A percentile compares a stretch with the other conserved stretches of the same genome.
phyloP scores from a whole-genome alignment of 306 rosid species.

The Quercus engelmannii region DNA sequence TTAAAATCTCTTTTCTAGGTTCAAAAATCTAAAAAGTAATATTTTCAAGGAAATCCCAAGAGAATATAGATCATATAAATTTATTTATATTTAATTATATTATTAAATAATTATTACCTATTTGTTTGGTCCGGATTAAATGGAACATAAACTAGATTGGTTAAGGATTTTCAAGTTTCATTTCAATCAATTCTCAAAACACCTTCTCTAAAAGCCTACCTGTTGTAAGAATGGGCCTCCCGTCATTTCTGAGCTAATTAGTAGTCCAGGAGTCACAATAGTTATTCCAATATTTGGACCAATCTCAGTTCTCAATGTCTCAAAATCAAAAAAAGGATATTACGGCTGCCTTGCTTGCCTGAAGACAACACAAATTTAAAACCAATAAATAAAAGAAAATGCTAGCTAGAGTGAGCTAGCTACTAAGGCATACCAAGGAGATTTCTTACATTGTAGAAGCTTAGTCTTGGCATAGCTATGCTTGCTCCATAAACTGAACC shows the following conservation, averaged over 20 bases:
- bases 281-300: slow-evolving; percentile 21
- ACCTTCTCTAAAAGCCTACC: background rate
- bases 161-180: no score
- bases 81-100: no score
- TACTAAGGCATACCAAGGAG: background rate
- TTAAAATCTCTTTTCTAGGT: no score
- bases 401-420: no score
- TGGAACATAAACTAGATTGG: no score
- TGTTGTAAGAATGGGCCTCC: background rate
- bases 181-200: no score
- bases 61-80: no score
- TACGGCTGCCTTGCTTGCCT: slow-evolving; percentile 32
- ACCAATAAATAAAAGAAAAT: background rate
- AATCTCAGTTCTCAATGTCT: slow-evolving; percentile 17
- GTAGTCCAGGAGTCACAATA: slow-evolving; percentile 17
- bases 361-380: background rate
- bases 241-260: slow-evolving; percentile 5
- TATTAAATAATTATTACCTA: no score
- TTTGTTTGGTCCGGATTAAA: no score
- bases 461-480: background rate
- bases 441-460: slow-evolving; percentile 10
- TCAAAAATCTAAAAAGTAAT: no score
- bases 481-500: slow-evolving; percentile 15
- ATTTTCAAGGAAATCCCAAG: no score
- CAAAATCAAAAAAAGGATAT: slow-evolving; percentile 7